Evolutionary conservation across 495 filamentous ascomycete species (phyloP), one percentile per base, ranked within the genome.

Genomic region (Parathielavia appendiculata): DNA sequence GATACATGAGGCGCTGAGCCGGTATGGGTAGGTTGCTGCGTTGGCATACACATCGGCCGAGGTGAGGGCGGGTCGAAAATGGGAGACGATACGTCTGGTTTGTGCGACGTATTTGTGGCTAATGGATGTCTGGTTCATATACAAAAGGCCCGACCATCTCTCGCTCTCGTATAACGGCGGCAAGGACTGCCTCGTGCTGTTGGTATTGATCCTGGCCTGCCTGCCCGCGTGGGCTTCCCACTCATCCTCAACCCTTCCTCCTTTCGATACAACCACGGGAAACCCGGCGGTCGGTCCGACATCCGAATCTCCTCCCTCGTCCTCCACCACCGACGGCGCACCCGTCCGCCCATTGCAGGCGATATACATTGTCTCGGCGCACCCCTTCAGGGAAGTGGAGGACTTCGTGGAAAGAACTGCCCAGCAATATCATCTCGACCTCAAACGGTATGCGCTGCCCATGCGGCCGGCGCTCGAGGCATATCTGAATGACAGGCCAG

Each of bases 161-260:
- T 91, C 92, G 11, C 78, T 98, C 57, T 95, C 95, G 48, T 98
- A 96, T 70, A 98, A 98, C 63, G 93, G 93, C 74, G 93, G 93
- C 45, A 98, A 98, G 71, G 93, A 98, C 82, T 98, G 93, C 66
- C 85, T 97, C 23, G 89, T 96, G 56, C 84, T 97, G 11, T 79
- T 97, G n/a, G 76, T 97, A 63, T 78, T 97, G 57, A 90, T 92
- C 72, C 84, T 97, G 63, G 83, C 86, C 60, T 82, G 83, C 56
- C 79, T 95, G 26, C 71, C 75, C 10, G 66, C 58, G 13, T 60
- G 76, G 72, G 61, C 63, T 53, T 46, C 67, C 60, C 57, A 53
- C 39, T 22, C 62, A 47, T 16, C 56, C 39, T 22, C 62, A 45
- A 16, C 56, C 19, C 34, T 62, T 43, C 23, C 59, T 34, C 47